Evolutionary conservation across 2,329 filamentous ascomycete species (phyloP), one percentile per base, ranked within the genome.

Genomic region (Aspergillus aculeatinus): DNA sequence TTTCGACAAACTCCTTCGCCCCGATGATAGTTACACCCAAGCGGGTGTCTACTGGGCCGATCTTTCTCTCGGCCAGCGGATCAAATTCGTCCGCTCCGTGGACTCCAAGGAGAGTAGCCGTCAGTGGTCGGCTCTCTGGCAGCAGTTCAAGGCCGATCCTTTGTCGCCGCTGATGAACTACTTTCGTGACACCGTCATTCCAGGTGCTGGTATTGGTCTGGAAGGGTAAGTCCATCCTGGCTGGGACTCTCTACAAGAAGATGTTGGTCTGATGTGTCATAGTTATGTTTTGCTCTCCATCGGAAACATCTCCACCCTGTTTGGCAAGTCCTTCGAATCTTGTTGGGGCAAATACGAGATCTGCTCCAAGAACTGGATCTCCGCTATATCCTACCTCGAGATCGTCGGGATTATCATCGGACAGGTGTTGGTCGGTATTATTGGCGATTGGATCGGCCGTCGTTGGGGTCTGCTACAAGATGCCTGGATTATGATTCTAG

Each of bases 1-100:
- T 7, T 55, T 55, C 29, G 27, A 47, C 19, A 27, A 27, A 23
- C 53, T 55, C 39, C 53, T 55, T 21, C 53, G 53, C 29, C 53
- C 53, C 5, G 53, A 55, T n/a, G 53, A 55, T 42, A 55, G 53
- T 31, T 55, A 55, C 42, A 55, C 53, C 5, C 25, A 42, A 12
- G 42, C 48, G 29, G 53, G 53, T n/a, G 53, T 55, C 42, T 55
- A 55, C 42, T 55, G 53, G 53, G 53, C 53, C 44, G 53, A 55
- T 16, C 53, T 55, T 2, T 44, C 53, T 27, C 33, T 55, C n/a
- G 53, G 53, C 0, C 53, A 55, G 12, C 53, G 53, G 11, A 11
- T 55, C 53, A 55, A 48, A n/a, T 55, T 55, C 44, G 53, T 55
- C 44, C 29, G 42, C 44, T 55, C 53, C 14, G 44, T 55, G 25